These are phyloP conservation scores for Alternaria sp. DNA, from an alignment of 2,329 filamentous ascomycete genomes.

Conservation along the genomic window DNA sequence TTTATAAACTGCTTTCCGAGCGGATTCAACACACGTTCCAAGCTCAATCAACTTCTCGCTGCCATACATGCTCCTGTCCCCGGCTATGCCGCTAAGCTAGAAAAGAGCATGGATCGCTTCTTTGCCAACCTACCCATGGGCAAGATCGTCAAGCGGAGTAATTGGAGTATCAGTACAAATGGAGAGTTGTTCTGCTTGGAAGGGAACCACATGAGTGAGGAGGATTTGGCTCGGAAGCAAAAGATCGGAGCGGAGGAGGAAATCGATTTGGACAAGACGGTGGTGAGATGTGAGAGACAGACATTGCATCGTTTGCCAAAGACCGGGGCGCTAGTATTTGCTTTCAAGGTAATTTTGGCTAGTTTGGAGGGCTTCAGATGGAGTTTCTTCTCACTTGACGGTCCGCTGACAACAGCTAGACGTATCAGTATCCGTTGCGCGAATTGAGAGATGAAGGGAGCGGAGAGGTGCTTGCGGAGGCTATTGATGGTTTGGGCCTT, in stretches of 20 bases:
- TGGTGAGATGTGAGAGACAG: conserved; percentile 67
- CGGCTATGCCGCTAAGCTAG: conserved; percentile 64
- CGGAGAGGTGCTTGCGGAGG: conserved; percentile 62
- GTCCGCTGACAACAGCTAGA: conserved; percentile 38
- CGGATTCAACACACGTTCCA: conserved; percentile 65
- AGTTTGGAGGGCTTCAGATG: not conserved
- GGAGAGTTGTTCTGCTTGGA: conserved; percentile 51
- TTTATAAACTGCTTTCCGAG: conserved; percentile 65
- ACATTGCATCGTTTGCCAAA: conserved; percentile 66
- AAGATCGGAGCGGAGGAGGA: conserved; percentile 32
- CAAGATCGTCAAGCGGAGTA: conserved; percentile 63
- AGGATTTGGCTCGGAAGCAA: conserved; percentile 36
- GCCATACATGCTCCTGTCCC: conserved; percentile 68
- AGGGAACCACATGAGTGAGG: conserved; percentile 56
- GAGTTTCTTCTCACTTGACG: not conserved
- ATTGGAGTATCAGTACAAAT: conserved; percentile 61
- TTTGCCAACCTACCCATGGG: conserved; percentile 64
- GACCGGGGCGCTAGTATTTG: conserved; percentile 65
- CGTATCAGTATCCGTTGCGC: conserved; percentile 65
- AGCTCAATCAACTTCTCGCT: conserved; percentile 61
- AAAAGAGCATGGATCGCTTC: conserved; percentile 68
- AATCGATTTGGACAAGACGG: conserved; percentile 54
- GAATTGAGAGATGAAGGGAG: conserved; percentile 65
- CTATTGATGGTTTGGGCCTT: conserved; percentile 66
- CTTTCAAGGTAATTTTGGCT: conserved; percentile 57